Base-by-base conservation (phyloP, 805 yeast species). In the Pichia heedii region DNA sequence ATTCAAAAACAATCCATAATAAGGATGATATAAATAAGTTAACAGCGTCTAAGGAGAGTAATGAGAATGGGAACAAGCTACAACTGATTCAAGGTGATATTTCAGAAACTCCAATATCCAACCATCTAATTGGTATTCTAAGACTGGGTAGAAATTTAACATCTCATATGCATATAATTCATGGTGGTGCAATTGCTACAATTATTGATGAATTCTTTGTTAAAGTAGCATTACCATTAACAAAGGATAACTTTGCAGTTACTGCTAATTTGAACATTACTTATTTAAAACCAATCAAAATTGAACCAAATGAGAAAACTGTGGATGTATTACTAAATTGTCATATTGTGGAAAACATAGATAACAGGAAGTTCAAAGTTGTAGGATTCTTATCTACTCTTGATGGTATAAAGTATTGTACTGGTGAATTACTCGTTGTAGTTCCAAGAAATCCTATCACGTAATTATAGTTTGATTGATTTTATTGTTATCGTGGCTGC, bases 151-250 rank as follows among this genome's bases (percentile, higher is more conserved):
- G 61, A 15, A 55, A 65, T 44, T 51, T 75, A 36, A 60, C 71
- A 1, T 70, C 76, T 33, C 71, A 70, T 43, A 73, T 69, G 43
- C 75, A 76, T 36, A 65, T 70, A 38, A 63, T 75, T 34, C 80
- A 75, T 52, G 76, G 76, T 42, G 80, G 80, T 1, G 63, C 74
- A 16, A 60, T 73, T n/a, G 68, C 77, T 4, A 73, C 79, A 4
- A 58, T 75, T 8, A 54, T 75, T 11, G 80, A 75, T 50, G 80
- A 74, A 52, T 74, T 70, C 3, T 62, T 74, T 41, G 73, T 76
- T 45, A 54, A 67, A n/a, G 71, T 73, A 39, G 77, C 73, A 16
- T 67, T 75, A 47, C 70, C 77, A 3, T 49, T 62, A 18, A 63
- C 75, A 19, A 74, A 73, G 0, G 60, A 67, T 11, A 36, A 45